Evolutionary conservation across 2,329 filamentous ascomycete species (phyloP).

Genomic region (Emydomyces testavorans): DNA sequence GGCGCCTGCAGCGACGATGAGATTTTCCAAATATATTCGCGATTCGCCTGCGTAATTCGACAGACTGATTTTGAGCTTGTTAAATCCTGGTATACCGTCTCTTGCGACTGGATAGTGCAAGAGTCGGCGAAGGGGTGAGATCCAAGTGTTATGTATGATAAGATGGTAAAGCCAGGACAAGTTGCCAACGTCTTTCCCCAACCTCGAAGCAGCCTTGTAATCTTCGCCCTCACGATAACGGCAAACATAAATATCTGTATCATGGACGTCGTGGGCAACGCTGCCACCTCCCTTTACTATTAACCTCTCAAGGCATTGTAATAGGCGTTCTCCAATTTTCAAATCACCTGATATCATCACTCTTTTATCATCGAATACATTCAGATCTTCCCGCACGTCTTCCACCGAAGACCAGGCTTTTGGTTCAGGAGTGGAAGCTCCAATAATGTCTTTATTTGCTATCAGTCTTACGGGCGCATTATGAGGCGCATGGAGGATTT

Average conservation of each 20-base stretch:
- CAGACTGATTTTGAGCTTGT: slow-evolving; percentile 65
- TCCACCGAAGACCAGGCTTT: slow-evolving; percentile 27
- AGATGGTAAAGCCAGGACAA: slow-evolving; percentile 88
- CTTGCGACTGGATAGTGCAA: slow-evolving; percentile 81
- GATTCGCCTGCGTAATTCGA: slow-evolving; percentile 97
- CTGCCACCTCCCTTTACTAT: slow-evolving; percentile 60
- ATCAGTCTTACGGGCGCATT: slow-evolving; percentile 48
- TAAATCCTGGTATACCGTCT: slow-evolving; percentile 67
- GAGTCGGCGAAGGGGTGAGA: slow-evolving; percentile 66
- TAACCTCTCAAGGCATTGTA: slow-evolving; percentile 56
- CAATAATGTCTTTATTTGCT: slow-evolving; percentile 50
- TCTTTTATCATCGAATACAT: slow-evolving; percentile 65
- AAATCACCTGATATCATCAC: slow-evolving; percentile 69
- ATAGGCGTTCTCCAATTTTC: slow-evolving; percentile 54
- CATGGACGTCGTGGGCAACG: slow-evolving; percentile 52
- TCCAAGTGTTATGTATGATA: slow-evolving; percentile 81
- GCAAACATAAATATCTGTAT: slow-evolving; percentile 75
- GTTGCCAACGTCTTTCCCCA: slow-evolving; percentile 76
- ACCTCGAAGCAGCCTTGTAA: slow-evolving; percentile 64
- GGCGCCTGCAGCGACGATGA: slow-evolving; percentile 72
- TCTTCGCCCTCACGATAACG: slow-evolving; percentile 71
- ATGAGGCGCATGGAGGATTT: slow-evolving; percentile 55
- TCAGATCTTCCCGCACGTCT: slow-evolving; percentile 42
- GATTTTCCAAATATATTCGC: slow-evolving; percentile 81
- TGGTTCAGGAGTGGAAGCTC: slow-evolving; percentile 50